Conservation (phyloP, 345 rosid genomes). For the Cardamine resedifolia region DNA sequence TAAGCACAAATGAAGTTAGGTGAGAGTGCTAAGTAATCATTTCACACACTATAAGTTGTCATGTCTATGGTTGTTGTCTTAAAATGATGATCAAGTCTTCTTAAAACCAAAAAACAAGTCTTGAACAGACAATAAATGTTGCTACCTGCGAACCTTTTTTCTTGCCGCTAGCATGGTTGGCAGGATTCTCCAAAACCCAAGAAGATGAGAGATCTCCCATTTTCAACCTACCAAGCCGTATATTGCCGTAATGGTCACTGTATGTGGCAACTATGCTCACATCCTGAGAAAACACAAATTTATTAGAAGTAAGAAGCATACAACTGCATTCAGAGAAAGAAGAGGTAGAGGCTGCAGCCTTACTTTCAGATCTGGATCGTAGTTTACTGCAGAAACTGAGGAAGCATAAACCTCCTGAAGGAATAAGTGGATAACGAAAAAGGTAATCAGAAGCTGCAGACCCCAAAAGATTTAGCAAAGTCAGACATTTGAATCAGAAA, state of each 20-base stretch:
- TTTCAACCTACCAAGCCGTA: conserved; percentile 67
- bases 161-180: conserved; percentile 39
- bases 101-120: not conserved
- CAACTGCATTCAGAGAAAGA: not conserved
- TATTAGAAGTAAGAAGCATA: conserved; percentile 36
- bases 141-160: conserved; percentile 55
- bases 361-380: conserved; percentile 58
- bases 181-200: conserved; percentile 80
- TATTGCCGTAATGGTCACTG: conserved; percentile 63
- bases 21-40: conserved; percentile 1
- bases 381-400: conserved; percentile 40
- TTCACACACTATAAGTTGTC: not conserved
- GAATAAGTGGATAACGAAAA: not conserved
- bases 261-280: conserved; percentile 83
- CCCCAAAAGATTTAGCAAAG: not conserved
- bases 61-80: not conserved
- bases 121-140: not conserved
- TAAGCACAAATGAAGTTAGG: conserved; percentile 8
- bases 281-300: conserved; percentile 53
- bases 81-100: not conserved
- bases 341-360: conserved; percentile 4
- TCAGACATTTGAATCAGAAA: not conserved
- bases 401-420: conserved; percentile 25
- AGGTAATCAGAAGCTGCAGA: conserved; percentile 3
- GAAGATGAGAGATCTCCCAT: conserved; percentile 89